These are phyloP conservation scores for Colletotrichum sp. DNA, from an alignment of 2,329 filamentous ascomycete species.

Conservation along the genomic window DNA sequence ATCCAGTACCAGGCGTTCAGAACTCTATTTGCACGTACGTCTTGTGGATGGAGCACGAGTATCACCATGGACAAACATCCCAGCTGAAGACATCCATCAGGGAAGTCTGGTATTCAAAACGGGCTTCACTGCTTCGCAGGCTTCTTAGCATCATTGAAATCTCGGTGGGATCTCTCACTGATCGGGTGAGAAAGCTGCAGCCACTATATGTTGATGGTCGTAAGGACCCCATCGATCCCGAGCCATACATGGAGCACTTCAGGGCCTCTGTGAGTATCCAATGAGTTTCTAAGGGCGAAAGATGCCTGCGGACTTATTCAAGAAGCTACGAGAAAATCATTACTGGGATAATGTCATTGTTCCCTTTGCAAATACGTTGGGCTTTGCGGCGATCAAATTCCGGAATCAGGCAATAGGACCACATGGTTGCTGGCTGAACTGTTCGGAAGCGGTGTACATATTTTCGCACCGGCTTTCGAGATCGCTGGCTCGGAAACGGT, in stretches of 20 bases:
- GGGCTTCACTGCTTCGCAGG: fast-evolving
- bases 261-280: fast-evolving
- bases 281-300: too few relatives aligned
- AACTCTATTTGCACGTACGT: background rate
- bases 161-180: fast-evolving
- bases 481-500: too few relatives aligned
- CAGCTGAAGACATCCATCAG: fast-evolving
- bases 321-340: too few relatives aligned
- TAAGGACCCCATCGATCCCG: fast-evolving
- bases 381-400: too few relatives aligned
- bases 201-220: background rate
- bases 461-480: too few relatives aligned
- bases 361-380: too few relatives aligned
- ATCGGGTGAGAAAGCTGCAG: fast-evolving
- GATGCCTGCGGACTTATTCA: too few relatives aligned
- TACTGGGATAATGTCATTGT: too few relatives aligned
- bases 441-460: too few relatives aligned
- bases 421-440: too few relatives aligned
- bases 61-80: background rate
- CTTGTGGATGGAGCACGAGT: background rate
- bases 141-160: background rate
- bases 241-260: background rate
- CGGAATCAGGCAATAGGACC: too few relatives aligned
- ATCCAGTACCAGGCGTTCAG: fast-evolving
- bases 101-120: background rate